These are phyloP conservation scores for Aquilaria malaccensis DNA, from an alignment of 345 rosid species.

Conservation along the genomic window DNA sequence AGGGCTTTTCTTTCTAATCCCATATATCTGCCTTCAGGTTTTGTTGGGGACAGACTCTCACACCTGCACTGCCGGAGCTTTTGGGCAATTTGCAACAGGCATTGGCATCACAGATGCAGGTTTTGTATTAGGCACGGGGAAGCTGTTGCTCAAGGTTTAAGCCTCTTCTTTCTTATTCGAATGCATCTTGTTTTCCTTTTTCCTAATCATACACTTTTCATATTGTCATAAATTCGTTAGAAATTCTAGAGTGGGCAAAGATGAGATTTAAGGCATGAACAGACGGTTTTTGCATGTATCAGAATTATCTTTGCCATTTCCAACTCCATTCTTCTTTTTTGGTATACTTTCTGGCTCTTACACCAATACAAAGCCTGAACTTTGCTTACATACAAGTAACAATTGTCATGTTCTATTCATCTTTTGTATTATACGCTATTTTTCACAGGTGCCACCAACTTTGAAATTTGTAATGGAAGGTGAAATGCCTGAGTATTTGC, in stretches of 20 bases:
- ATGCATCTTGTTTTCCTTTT: too few species aligned
- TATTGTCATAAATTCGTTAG: not conserved
- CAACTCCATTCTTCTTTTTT: too few species aligned
- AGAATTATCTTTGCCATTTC: too few species aligned
- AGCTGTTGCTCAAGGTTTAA: conserved; percentile 76
- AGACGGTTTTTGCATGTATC: too few species aligned
- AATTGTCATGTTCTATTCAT: too few species aligned
- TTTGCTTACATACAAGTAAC: too few species aligned
- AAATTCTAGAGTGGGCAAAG: not conserved
- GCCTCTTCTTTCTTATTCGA: too few species aligned
- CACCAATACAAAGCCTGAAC: too few species aligned
- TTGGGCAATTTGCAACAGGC: conserved; percentile 93
- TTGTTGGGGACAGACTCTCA: conserved; percentile 84
- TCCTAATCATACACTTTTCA: too few species aligned
- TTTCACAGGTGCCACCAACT: conserved; percentile 76
- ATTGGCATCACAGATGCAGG: conserved; percentile 95
- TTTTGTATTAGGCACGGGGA: conserved; percentile 80
- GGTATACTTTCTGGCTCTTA: too few species aligned
- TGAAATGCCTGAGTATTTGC: conserved; percentile 78
- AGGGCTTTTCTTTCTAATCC: conserved; percentile 2
- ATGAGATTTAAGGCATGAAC: not conserved
- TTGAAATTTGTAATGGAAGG: conserved; percentile 85
- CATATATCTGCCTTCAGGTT: conserved; percentile 37
- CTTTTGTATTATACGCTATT: not conserved
- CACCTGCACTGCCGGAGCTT: conserved; percentile 94